A percentile compares a stretch with the other conserved stretches of the same genome.
These are phyloP conservation scores for Basipetospora chlamydospora DNA, from an alignment of 2,329 filamentous ascomycete species.

Conservation along the genomic window DNA sequence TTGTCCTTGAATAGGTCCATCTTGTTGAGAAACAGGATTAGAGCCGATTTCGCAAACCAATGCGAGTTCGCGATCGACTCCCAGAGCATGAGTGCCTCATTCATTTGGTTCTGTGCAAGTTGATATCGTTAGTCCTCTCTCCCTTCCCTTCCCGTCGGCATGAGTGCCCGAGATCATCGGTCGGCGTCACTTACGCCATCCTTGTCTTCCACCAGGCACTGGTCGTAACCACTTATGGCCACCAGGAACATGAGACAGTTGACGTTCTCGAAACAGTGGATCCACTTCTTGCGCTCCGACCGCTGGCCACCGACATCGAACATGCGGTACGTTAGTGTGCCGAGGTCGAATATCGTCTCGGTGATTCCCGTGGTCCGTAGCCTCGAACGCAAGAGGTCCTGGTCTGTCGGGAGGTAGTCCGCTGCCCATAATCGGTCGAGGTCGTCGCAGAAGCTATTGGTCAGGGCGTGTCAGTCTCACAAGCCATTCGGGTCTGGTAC, in stretches of 20 bases:
- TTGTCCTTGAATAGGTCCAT: conserved; percentile 84
- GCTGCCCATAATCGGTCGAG: conserved; percentile 89
- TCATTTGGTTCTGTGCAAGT: conserved; percentile 95
- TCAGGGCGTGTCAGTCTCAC: conserved; percentile 97
- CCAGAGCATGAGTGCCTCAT: conserved; percentile 74
- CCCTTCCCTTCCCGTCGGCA: too few relatives aligned
- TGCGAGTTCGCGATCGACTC: conserved; percentile 79
- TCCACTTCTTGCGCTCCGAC: conserved; percentile 98
- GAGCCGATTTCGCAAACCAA: conserved; percentile 83
- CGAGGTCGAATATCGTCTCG: conserved; percentile 90
- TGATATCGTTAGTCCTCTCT: too few relatives aligned
- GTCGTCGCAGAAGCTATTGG: conserved; percentile 98
- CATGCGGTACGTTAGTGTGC: conserved; percentile 90
- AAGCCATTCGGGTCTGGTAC: too few relatives aligned
- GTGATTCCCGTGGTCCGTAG: conserved; percentile 97
- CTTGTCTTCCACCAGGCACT: conserved; percentile 90
- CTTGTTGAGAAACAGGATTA: conserved; percentile 83
- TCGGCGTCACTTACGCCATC: too few relatives aligned
- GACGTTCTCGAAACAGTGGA: conserved; percentile 97
- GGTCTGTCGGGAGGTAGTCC: conserved; percentile 88
- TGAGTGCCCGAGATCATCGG: too few relatives aligned
- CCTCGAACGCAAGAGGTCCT: conserved; percentile 88
- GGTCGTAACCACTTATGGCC: conserved; percentile 94
- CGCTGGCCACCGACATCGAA: conserved; percentile 93
- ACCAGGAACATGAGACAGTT: conserved; percentile 94